Conservation (phyloP, 306 rosid species). For the Chamaecrista fasciculata region DNA sequence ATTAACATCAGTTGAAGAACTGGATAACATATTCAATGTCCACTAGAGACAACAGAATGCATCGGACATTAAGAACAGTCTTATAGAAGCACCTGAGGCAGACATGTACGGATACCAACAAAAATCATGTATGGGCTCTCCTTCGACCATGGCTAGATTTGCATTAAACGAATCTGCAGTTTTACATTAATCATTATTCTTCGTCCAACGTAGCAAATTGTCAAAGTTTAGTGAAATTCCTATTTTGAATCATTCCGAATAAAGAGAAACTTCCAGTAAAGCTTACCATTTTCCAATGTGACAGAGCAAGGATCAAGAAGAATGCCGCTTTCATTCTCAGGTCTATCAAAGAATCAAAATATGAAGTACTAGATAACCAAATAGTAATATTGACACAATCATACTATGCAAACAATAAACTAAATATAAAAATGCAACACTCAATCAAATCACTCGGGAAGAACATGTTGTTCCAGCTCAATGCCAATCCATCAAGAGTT, state of each 20-base stretch:
- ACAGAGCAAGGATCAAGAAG: conserved; percentile 30
- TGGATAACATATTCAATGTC: neutral
- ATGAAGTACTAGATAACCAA: neutral
- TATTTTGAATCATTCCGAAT: neutral
- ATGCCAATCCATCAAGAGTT: neutral
- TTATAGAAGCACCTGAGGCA: conserved; percentile 65
- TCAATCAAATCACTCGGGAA: neutral
- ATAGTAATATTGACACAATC: neutral
- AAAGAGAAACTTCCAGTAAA: neutral
- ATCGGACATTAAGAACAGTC: conserved; percentile 1
- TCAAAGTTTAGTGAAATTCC: neutral
- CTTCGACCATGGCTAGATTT: conserved; percentile 63
- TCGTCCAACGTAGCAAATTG: neutral
- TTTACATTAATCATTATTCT: conserved; percentile 10
- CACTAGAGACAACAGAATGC: neutral
- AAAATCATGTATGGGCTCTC: conserved; percentile 86
- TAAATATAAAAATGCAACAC: neutral
- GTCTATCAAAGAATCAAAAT: conserved; percentile 57
- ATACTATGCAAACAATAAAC: neutral
- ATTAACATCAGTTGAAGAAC: neutral
- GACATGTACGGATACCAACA: conserved; percentile 99
- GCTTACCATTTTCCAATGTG: conserved; percentile 52
- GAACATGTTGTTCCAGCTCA: neutral
- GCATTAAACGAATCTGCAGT: conserved; percentile 76
- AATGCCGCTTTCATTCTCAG: conserved; percentile 37